Evolutionary conservation across 2,329 filamentous ascomycete species (phyloP).

Genomic region (Fusarium equiseti): DNA sequence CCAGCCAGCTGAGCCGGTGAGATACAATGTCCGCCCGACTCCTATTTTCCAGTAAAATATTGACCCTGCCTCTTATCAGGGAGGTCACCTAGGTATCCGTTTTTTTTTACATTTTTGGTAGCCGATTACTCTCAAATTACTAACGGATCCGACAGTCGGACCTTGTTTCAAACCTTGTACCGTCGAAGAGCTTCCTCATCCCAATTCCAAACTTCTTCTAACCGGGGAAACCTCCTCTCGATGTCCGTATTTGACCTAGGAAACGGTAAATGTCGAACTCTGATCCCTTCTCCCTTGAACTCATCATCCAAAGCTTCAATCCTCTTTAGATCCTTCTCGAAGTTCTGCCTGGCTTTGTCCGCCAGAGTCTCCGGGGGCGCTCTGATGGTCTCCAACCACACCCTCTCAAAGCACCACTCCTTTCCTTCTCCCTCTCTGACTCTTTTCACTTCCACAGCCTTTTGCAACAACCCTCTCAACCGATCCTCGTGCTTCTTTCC

Average conservation of each 20-base stretch:
- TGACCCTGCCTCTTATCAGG: too few relatives aligned
- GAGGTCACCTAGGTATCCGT: too few relatives aligned
- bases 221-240: not conserved
- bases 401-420: not conserved
- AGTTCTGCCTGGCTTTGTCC: not conserved
- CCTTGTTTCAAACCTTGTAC: not conserved
- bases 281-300: not conserved
- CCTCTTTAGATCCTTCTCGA: not conserved
- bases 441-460: not conserved
- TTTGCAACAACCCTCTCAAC: not conserved
- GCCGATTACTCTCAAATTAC: not conserved
- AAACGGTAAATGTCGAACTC: not conserved
- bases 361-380: not conserved
- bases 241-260: not conserved
- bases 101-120: too few relatives aligned
- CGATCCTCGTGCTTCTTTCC: not conserved
- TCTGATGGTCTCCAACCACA: not conserved
- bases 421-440: not conserved
- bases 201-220: not conserved
- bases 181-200: not conserved
- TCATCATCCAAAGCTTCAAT: not conserved
- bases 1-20: not conserved
- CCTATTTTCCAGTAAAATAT: too few relatives aligned
- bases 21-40: not conserved
- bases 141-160: not conserved